Evolutionary conservation across 371 early-diverging fungal species (phyloP), one percentile per base, ranked within the genome.

Genomic region (Zychaea mexicana): DNA sequence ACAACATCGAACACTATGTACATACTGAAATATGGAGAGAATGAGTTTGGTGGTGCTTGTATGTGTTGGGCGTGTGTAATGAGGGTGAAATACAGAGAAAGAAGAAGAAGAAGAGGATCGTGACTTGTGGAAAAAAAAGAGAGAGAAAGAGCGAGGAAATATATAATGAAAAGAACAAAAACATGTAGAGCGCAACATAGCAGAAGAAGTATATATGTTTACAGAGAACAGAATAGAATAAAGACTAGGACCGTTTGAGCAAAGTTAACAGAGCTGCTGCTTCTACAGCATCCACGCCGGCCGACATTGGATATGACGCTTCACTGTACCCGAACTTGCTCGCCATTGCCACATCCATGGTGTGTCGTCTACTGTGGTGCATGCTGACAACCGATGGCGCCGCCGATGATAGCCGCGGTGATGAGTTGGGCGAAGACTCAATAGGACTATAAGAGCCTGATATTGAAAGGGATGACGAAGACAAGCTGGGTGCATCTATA

Each of bases 231-330:
- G 17, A 31, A 19, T 5, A 21, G 10, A 19, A 33, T 2, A 30
- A 17, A 33, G 27, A 45, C 57, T 42, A 73, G 57, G 76, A 77
- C 66, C 71, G 75, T 42, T 74, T 78, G 38, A 78, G 64, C 24
- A 78, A 64, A 21, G 80, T 75, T 33, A 82, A 62, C 0, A 78
- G 70, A 56, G 78, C 70, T 21, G 80, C 78, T 26, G 76, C 78
- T 67, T 76, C 79, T n/a, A 76, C 76, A 36, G 74, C 79, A 68
- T 81, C 74, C 38, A 71, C 73, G 13, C 71, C 80, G n/a, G 66
- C 66, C 13, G 59, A 17, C 26, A 46, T 28, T 2, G 46, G 39
- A 31, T 55, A 62, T 2, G 56, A 49, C 2, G 56, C 21, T 27
- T 62, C 62, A 28, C 15, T 38, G 9, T 28, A 33, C 9, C 39